Evolutionary conservation across 108 stramenopile species (phyloP), one percentile per base, ranked within the genome.

Genomic region (Cyclotella baltica): DNA sequence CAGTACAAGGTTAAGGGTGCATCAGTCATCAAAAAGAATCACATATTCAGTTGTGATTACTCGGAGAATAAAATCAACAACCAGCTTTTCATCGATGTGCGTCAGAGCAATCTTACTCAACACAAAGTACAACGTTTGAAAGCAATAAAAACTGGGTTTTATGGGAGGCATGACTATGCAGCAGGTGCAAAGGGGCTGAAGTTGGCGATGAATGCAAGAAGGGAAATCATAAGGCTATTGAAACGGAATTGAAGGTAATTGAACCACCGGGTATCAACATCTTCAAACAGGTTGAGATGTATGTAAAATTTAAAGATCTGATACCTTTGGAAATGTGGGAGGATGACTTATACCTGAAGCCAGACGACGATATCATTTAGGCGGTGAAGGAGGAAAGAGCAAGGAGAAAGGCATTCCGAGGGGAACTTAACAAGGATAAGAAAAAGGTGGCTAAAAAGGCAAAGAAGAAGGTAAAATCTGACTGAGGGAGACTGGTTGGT

Each of bases 241-340:
- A 5, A 16, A 28, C 27, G 4, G 4, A 31, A 31, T 5, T 58
- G 57, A 58, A 28, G 4, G 57, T 30, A 30, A 58, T 72, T 43
- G 19, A 72, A 30, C 15, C 52, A 19, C 40, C 53, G 25, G 70
- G 70, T 1, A 46, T 72, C 18, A 47, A 72, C 61, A 55, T 57
- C 16, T 71, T 38, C 70, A 71, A 71, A 16, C 38, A 43, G 56
- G 70, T 71, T 10, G 70, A 71, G 55, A 56, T 38, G 36, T 58
- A 13, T 5, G 40, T 9, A 6, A 71, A 71, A 1, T 58, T 58
- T 25, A 40, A 19, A 25, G 10, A 11, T 2, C 4, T 40, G 3
- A 22, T 71, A 4, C 70, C 70, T 18, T 3, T 40, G 8, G 36
- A 71, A 11, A 23, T 25, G 1, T 38, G 28, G 13, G 10, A 36